Percentiles rank a stretch among this genome's conserved stretches.
Evolutionary conservation across 2,329 filamentous ascomycete genomes (phyloP).

Genomic region (Kalaharituber pfeilii): DNA sequence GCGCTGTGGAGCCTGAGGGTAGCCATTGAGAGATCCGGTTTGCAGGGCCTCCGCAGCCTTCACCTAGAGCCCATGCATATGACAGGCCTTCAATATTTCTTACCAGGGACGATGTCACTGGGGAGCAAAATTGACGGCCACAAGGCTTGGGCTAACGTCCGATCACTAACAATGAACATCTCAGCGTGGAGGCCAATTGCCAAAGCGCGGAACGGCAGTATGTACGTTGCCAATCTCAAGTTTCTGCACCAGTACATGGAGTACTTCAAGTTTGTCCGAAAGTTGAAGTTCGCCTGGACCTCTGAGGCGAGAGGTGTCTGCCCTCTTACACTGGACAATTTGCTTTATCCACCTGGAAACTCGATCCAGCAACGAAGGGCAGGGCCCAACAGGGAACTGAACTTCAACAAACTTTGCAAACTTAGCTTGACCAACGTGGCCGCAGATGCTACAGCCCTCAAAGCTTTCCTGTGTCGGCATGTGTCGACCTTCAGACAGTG

Average conservation of each 20-base stretch:
- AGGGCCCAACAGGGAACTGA: background rate
- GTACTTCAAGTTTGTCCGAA: background rate
- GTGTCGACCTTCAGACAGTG: background rate
- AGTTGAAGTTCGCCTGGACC: background rate
- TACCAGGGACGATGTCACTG: background rate
- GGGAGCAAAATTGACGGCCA: background rate
- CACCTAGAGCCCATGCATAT: conserved; percentile 60
- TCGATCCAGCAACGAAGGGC: background rate
- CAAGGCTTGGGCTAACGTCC: background rate
- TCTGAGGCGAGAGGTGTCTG: background rate
- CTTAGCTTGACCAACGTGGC: background rate
- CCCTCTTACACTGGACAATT: background rate
- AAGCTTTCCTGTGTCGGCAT: background rate
- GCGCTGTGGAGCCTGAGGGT: conserved; percentile 75
- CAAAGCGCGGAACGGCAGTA: background rate
- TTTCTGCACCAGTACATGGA: background rate
- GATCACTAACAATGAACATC: background rate
- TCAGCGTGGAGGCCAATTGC: background rate
- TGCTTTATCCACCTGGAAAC: background rate
- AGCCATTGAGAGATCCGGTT: conserved; percentile 54
- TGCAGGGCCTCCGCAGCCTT: conserved; percentile 49
- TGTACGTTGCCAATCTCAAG: background rate
- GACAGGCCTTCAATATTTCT: conserved; percentile 57
- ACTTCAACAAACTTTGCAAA: background rate
- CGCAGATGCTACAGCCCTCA: background rate